These are phyloP conservation scores for Taphrina populina DNA, from an alignment of 1,139 yeast species.

Conservation along the genomic window DNA sequence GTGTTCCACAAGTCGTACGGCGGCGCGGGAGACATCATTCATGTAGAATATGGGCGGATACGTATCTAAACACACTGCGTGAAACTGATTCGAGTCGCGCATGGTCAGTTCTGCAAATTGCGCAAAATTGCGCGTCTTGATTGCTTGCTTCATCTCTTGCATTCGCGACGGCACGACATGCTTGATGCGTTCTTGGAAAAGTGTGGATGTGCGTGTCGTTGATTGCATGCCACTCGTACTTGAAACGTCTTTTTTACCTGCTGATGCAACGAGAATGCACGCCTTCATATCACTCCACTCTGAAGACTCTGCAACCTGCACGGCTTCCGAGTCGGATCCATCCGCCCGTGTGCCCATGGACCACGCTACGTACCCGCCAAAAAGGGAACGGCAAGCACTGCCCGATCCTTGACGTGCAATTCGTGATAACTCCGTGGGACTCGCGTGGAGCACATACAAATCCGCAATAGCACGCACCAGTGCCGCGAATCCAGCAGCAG, in stretches of 20 bases:
- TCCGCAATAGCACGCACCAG: slow-evolving; percentile 81
- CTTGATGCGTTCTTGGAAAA: slow-evolving; percentile 73
- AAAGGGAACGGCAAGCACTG: slow-evolving; percentile 92
- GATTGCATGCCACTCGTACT: slow-evolving; percentile 95
- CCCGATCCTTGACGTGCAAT: slow-evolving; percentile 98
- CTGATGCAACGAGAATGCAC: slow-evolving; percentile 86
- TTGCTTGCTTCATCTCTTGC: slow-evolving; percentile 75
- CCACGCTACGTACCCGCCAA: slow-evolving; percentile 99
- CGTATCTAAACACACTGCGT: slow-evolving; percentile 92
- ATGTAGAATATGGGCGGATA: slow-evolving; percentile 93
- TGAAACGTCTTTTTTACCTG: slow-evolving; percentile 89
- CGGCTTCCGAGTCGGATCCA: slow-evolving; percentile 90
- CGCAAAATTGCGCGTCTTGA: slow-evolving; percentile 66
- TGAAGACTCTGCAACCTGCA: slow-evolving; percentile 73
- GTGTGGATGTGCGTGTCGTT: slow-evolving; percentile 83
- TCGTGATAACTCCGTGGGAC: slow-evolving; percentile 78
- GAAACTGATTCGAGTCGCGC: slow-evolving; percentile 96
- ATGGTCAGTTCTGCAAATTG: slow-evolving; percentile 85
- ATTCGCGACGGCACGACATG: slow-evolving; percentile 84
- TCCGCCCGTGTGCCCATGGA: slow-evolving; percentile 77
- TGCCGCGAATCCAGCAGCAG: slow-evolving; percentile 98
- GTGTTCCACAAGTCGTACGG: slow-evolving; percentile 76
- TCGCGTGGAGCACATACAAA: slow-evolving; percentile 75
- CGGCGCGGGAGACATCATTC: slow-evolving; percentile 89
- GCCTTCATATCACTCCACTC: slow-evolving; percentile 96